Percentiles rank a stretch among this genome's conserved stretches.
These are phyloP conservation scores for Coniochaeta ligniaria DNA, from an alignment of 2,329 filamentous ascomycete genomes.

Conservation along the genomic window DNA sequence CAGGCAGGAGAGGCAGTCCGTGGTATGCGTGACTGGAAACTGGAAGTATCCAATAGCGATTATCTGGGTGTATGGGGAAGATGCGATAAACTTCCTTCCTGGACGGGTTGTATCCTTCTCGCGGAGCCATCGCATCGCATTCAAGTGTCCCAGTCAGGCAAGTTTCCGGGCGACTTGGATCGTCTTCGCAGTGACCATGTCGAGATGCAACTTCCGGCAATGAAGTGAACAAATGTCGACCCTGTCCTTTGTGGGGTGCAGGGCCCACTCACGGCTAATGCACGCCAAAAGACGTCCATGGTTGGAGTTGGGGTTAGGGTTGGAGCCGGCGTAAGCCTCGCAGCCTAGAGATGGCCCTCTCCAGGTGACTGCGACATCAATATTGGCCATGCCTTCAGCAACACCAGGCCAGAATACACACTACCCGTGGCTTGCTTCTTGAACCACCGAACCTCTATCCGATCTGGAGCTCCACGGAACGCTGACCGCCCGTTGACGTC, in stretches of 20 bases:
- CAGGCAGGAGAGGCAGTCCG: no score
- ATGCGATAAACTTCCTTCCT: no score
- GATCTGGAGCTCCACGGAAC: neutral
- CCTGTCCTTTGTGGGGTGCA: neutral
- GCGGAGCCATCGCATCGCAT: no score
- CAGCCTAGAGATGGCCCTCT: neutral
- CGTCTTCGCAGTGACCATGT: no score
- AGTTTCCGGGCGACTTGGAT: no score
- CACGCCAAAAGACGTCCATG: neutral
- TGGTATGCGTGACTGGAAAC: no score
- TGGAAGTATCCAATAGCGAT: no score
- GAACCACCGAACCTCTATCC: neutral
- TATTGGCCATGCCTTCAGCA: neutral
- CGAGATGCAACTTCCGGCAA: no score
- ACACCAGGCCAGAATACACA: neutral
- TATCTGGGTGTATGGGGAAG: no score
- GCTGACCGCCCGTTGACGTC: neutral
- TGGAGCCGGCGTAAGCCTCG: neutral
- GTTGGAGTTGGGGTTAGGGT: neutral
- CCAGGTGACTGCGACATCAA: neutral
- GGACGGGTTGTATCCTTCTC: no score
- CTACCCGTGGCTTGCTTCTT: neutral
- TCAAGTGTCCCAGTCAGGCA: no score
- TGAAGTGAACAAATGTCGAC: no score
- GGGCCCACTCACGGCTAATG: neutral